phyloP scores from a whole-genome alignment of 345 rosid genomes.

The Rhodamnia argentea region DNA sequence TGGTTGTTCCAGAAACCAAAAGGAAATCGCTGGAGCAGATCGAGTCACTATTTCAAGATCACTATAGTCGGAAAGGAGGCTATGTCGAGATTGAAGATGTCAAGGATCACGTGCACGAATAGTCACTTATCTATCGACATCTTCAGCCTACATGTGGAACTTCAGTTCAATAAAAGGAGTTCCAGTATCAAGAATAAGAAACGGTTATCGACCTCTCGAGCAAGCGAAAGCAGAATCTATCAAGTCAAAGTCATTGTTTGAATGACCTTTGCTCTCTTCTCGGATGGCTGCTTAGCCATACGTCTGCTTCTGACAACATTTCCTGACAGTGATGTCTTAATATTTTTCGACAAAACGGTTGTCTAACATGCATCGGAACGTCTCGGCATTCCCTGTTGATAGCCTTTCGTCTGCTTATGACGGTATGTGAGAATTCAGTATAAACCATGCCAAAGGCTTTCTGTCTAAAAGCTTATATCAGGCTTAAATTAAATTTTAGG shows the following conservation, averaged over 20 bases:
- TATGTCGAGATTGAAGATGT: neutral
- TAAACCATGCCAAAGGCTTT: neutral
- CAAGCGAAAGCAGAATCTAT: neutral
- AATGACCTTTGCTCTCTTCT: neutral
- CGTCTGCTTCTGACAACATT: neutral
- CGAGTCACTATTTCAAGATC: constrained; percentile 25
- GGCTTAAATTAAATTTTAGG: neutral
- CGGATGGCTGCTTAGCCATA: neutral
- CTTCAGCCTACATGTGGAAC: neutral
- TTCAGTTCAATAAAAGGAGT: neutral
- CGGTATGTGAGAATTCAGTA: neutral
- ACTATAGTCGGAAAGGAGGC: neutral
- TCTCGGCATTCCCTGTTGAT: neutral
- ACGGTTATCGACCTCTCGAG: neutral
- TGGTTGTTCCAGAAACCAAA: constrained; percentile 52
- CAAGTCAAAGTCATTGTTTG: neutral
- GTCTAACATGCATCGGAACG: neutral
- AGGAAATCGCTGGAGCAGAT: constrained; percentile 65
- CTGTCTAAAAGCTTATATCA: neutral
- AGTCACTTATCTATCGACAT: neutral
- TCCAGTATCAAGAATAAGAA: neutral
- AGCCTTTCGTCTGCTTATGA: neutral
- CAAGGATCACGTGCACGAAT: neutral
- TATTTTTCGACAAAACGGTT: neutral
- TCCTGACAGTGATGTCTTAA: neutral